Evolutionary conservation across 306 rosid species (phyloP), one percentile per base, ranked within the genome.

Genomic region (Hippophae tibetana): DNA sequence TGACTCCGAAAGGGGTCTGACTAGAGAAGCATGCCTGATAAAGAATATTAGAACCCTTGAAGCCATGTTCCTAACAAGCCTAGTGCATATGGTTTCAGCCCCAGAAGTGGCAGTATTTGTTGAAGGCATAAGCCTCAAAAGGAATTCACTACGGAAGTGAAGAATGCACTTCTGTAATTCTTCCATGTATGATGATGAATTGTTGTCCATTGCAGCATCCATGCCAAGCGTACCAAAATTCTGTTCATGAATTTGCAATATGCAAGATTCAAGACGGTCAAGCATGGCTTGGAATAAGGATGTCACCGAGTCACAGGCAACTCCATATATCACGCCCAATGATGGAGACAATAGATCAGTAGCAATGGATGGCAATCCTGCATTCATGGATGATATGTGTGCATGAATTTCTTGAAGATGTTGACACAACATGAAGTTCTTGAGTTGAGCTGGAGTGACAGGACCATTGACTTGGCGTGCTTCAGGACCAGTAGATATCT

Each of bases 401-500:
- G 82, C 46, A 65, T 92, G 96, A 60, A 84, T 77, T 75, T 88
- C 96, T 86, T 92, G 99, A 61, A 88, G 83, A 76, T 92, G 95
- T 72, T 92, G 99, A 66, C 90, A 85, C 71, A 92, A 62, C 9
- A 79, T 70, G 42, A 88, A 88, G 83, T 92, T 92, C 81, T 79
- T 92, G 70, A 92, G 93, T 65, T 92, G 99, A 58, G 99, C 96
- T 7, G 82, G 77, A 52, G 89, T 92, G 59, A 95, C 99, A 51
- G 96, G 93, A 65, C 88, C 93, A 72, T 57, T 85, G 43, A 92
- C 88, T 78, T 92, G 99, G 56, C 95, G 90, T 45, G 99, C 84
- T 82, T 92, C 99, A 31, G 93, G 95, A 68, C 99, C 99, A 56
- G 96, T 75, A 54, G 99, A 88, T 78, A 92, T 85, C 99, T 92